Percentiles rank a stretch among this genome's conserved stretches.
These are phyloP conservation scores for Colletotrichum lini DNA, from an alignment of 2,329 filamentous ascomycete genomes.

Conservation along the genomic window DNA sequence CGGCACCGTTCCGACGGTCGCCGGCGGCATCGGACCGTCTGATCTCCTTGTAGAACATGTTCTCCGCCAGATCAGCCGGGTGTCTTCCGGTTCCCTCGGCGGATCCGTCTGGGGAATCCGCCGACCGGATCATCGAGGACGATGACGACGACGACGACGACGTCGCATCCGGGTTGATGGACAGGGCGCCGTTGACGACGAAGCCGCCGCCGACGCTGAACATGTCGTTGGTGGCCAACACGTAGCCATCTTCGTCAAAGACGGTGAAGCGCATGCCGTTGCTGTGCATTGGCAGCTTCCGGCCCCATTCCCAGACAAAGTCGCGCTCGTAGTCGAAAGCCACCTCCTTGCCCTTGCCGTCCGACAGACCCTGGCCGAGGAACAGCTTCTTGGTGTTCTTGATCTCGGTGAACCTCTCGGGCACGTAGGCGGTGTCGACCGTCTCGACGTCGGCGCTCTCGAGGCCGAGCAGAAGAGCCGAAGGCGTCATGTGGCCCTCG, in stretches of 20 bases:
- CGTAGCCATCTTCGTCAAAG: constrained; percentile 61
- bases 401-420: constrained; percentile 61
- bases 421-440: constrained; percentile 64
- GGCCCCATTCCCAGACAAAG: constrained; percentile 67
- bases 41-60: constrained; percentile 67
- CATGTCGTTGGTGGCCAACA: constrained; percentile 64
- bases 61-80: constrained; percentile 65
- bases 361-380: constrained; percentile 58
- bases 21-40: constrained; percentile 61
- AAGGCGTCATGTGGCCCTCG: constrained; percentile 67
- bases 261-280: constrained; percentile 68
- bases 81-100: constrained; percentile 47
- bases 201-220: constrained; percentile 68
- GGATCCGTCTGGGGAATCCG: constrained; percentile 41
- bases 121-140: constrained; percentile 40
- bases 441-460: constrained; percentile 65
- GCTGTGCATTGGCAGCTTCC: constrained; percentile 65
- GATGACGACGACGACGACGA: constrained; percentile 37
- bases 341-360: constrained; percentile 60
- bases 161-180: constrained; percentile 53
- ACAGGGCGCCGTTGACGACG: constrained; percentile 65
- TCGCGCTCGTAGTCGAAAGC: constrained; percentile 64
- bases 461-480: constrained; percentile 63
- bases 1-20: constrained; percentile 60
- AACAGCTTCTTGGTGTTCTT: constrained; percentile 61